Base-by-base conservation (phyloP, 148 eudicot genomes). In the Persicaria maculosa region DNA sequence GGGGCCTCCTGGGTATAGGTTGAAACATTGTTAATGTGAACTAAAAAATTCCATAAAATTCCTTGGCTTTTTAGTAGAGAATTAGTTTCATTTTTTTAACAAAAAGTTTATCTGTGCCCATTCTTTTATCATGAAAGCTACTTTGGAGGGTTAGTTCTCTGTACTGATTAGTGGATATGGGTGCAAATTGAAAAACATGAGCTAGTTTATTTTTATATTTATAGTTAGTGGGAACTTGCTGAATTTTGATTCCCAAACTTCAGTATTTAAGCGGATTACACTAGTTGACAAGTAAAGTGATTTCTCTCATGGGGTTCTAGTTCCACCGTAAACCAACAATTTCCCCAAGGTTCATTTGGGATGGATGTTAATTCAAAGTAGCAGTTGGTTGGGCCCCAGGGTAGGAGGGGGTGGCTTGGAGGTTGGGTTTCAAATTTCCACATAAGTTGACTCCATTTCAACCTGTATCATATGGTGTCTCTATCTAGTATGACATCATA, bases 191-290 rank as follows among this genome's bases (percentile, higher is more conserved):
- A 59, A 20, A 22, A 25, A 59, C 40, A 59, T 10, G 11, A 59
- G 43, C 5, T 43, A 6, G 68, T 16, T 62, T 62, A 12, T 65
- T 65, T 4, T 65, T 9, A 43, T 65, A 3, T 65, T 46, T 43
- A 6, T 65, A 43, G 47, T 65, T 19, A 43, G 46, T 65, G 46
- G 70, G 47, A 65, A 65, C 6, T 65, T 40, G 70, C 70, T 65
- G 70, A 43, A 65, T 40, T 65, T 64, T 40, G 19, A 65, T 36
- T 36, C n/a, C n/a, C 70, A 40, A 15, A 65, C 70, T 65, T 65
- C 9, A 14, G 4, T 65, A 17, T 31, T 31, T 1, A 31, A 31
- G 40, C 40, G 40, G 40, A 31, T 31, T 31, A 31, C 40, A 31
- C 40, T 31, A 31, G 40, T 31, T 31, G 40, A 31, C 2, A 31